phyloP scores from a whole-genome alignment of 2,329 filamentous ascomycete species.

The Apiospora phragmitis region DNA sequence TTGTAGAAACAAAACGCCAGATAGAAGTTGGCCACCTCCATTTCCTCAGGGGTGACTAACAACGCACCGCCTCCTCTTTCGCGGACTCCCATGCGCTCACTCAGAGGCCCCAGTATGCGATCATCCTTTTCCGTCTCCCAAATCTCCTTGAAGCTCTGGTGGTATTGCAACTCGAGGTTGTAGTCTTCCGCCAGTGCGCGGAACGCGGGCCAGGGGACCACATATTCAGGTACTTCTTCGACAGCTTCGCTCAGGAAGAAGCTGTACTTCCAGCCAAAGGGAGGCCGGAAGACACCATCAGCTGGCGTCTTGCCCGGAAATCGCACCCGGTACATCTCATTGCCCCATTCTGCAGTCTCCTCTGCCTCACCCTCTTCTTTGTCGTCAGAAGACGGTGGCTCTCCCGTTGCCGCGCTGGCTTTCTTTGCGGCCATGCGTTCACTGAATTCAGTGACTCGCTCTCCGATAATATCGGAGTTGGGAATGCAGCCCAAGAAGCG shows the following conservation, averaged over 20 bases:
- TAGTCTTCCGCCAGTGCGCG: constrained; percentile 94
- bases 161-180: constrained; percentile 93
- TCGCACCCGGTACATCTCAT: constrained; percentile 86
- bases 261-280: constrained; percentile 97
- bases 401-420: constrained; percentile 21
- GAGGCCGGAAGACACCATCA: constrained; percentile 89
- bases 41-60: constrained; percentile 79
- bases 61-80: constrained; percentile 67
- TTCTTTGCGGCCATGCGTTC: constrained; percentile 49
- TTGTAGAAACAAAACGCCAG: constrained; percentile 97
- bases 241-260: constrained; percentile 96
- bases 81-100: constrained; percentile 93
- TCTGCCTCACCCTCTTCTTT: constrained; percentile 62
- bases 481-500: constrained; percentile 94
- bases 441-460: constrained; percentile 77
- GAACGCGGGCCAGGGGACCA: constrained; percentile 97
- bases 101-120: constrained; percentile 74
- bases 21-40: constrained; percentile 91
- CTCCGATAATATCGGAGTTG: constrained; percentile 89
- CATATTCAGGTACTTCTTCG: constrained; percentile 94
- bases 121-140: constrained; percentile 93
- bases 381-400: constrained; percentile 30
- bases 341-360: constrained; percentile 81
- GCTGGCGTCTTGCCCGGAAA: constrained; percentile 81
- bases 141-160: constrained; percentile 86